Percentiles rank a stretch among this genome's conserved stretches.
These are phyloP conservation scores for Vararia minispora DNA, from an alignment of 768 basidiomycete genomes.

Conservation along the genomic window DNA sequence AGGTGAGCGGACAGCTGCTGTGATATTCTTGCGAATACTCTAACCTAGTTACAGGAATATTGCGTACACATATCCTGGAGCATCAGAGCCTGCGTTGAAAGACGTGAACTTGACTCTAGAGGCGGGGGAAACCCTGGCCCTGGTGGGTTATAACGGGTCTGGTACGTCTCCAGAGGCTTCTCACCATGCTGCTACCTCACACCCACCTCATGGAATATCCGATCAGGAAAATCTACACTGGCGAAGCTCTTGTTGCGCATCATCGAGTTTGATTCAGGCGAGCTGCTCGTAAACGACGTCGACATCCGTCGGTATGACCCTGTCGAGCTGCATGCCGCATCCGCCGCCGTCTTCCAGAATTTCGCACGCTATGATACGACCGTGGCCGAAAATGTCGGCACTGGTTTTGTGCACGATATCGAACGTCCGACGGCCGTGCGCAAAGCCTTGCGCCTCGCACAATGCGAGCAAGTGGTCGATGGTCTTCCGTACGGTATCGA, in stretches of 20 bases:
- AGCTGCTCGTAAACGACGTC: slow-evolving; percentile 56
- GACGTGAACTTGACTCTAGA: slow-evolving; percentile 60
- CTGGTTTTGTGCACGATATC: slow-evolving; percentile 62
- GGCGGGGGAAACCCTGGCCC: slow-evolving; percentile 72
- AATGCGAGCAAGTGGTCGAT: slow-evolving; percentile 54
- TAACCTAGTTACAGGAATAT: slow-evolving; percentile 30
- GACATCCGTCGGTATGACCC: slow-evolving; percentile 59
- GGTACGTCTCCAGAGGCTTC: slow-evolving; percentile 30
- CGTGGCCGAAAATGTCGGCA: slow-evolving; percentile 76
- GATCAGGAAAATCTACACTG: slow-evolving; percentile 74
- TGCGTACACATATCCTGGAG: slow-evolving; percentile 75
- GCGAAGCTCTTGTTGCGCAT: slow-evolving; percentile 75
- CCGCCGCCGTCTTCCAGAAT: slow-evolving; percentile 78
- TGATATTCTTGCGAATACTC: background rate
- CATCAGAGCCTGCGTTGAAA: slow-evolving; percentile 50
- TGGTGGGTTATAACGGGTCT: slow-evolving; percentile 80
- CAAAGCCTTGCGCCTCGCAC: slow-evolving; percentile 59
- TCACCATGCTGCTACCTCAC: slow-evolving; percentile 7
- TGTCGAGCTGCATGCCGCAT: slow-evolving; percentile 58
- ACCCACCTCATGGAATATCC: background rate
- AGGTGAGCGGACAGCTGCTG: no score
- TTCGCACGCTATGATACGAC: slow-evolving; percentile 75
- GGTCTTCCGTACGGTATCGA: slow-evolving; percentile 61
- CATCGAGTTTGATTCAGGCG: slow-evolving; percentile 61
- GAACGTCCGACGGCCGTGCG: slow-evolving; percentile 44